Percentiles rank a stretch among this genome's conserved stretches.
Conservation (phyloP, 192 early-diverging fungal species). For the Backusella parvicylindrica region DNA sequence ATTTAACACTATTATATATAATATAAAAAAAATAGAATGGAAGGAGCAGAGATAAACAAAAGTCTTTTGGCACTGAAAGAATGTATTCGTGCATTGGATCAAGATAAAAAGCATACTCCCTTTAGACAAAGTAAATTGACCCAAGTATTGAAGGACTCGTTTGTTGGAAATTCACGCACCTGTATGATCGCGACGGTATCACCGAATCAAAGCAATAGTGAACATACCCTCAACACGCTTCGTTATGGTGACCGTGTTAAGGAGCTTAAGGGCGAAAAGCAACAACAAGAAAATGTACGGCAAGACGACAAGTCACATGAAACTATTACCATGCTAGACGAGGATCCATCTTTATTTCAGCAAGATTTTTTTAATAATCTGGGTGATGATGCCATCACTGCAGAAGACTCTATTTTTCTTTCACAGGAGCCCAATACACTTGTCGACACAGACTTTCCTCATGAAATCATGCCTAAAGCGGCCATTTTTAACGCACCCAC, state of each 20-base stretch:
- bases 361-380: slow-evolving; percentile 4
- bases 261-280: slow-evolving; percentile 43
- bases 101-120: slow-evolving; percentile 93
- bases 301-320: background rate
- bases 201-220: slow-evolving; percentile 91
- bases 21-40: slow-evolving; percentile 64
- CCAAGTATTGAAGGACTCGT: slow-evolving; percentile 96
- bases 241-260: slow-evolving; percentile 85
- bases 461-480: background rate
- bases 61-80: slow-evolving; percentile 96
- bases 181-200: slow-evolving; percentile 99
- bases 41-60: slow-evolving; percentile 99
- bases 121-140: slow-evolving; percentile 98
- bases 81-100: slow-evolving; percentile 95
- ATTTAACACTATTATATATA: too few relatives aligned
- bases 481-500: slow-evolving; percentile 29
- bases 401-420: background rate
- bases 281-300: slow-evolving; percentile 11
- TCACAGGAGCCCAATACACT: background rate
- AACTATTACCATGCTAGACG: background rate
- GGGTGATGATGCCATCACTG: background rate
- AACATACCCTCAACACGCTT: slow-evolving; percentile 96
- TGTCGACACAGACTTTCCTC: background rate
- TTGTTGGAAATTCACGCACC: slow-evolving; percentile 94
- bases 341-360: background rate